A percentile compares a stretch with the other conserved stretches of the same genome.
phyloP scores from a whole-genome alignment of 805 yeast genomes.

The Lipomyces starkeyi region DNA sequence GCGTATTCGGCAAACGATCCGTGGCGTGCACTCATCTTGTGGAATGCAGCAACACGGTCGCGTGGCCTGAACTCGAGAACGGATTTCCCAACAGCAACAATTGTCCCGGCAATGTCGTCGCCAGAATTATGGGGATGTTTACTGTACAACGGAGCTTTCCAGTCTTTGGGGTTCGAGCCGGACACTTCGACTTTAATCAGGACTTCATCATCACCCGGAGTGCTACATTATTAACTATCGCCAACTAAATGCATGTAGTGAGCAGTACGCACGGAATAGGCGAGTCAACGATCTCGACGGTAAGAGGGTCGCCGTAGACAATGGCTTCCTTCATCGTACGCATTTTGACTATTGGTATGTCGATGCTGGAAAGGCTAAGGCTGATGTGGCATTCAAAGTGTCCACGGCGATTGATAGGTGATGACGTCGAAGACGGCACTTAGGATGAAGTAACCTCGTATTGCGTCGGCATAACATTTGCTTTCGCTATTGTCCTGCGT shows the following conservation, averaged over 20 bases:
- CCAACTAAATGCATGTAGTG: background rate
- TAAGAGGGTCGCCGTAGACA: conserved; percentile 4
- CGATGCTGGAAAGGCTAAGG: background rate
- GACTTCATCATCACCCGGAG: conserved; percentile 24
- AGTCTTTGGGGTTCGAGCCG: conserved; percentile 36
- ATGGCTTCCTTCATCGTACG: conserved; percentile 19
- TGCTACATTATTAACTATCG: conserved; percentile 1
- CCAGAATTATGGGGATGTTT: conserved; percentile 26
- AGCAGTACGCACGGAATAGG: conserved; percentile 12
- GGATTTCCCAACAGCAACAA: conserved; percentile 27
- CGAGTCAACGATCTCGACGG: conserved; percentile 4
- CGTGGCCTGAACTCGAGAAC: conserved; percentile 28
- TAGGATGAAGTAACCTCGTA: no score
- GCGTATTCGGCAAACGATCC: conserved; percentile 37
- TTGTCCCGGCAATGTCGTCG: conserved; percentile 33
- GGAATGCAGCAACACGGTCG: conserved; percentile 36
- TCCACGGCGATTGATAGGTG: no score
- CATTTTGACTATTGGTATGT: background rate
- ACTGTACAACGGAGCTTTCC: conserved; percentile 24
- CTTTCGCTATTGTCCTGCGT: no score
- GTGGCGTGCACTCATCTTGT: conserved; percentile 21
- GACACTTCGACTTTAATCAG: conserved; percentile 33
- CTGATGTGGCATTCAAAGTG: no score
- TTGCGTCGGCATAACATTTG: no score
- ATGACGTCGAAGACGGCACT: no score